Evolutionary conservation across 352 stramenopile genomes (phyloP), one percentile per base, ranked within the genome.

Genomic region (Pythium chondricola): DNA sequence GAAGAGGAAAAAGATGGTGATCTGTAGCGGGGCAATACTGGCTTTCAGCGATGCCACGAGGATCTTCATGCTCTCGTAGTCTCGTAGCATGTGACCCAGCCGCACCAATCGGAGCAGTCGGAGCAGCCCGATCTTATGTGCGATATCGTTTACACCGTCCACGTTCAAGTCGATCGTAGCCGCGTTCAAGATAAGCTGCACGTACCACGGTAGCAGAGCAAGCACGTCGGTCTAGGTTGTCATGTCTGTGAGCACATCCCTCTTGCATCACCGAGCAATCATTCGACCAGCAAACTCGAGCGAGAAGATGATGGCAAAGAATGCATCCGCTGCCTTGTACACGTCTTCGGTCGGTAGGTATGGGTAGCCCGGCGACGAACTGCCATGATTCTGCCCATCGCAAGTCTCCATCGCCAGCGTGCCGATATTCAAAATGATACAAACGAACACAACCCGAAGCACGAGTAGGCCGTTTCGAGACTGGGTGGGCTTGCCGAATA

Each of bases 1-100:
- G 31, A 85, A 75, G 1, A 91, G 60, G 49, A 91, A 91, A 52
- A 88, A 91, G 22, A 88, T 51, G 3, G 69, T 87, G 48, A 86
- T 76, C 6, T 57, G 52, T 13, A 91, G 57, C 16, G 78, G 71
- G 4, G 63, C 68, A 14, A 88, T 52, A 16, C 79, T 87, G 13
- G 65, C 61, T 48, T 74, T 76, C 43, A 84, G 62, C 4, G 76
- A 73, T 18, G 65, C 31, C 32, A 70, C 69, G 17, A 91, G 58
- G 11, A 91, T 76, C 48, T 80, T 73, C 31, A 65, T 72, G 42
- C 74, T 65, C 32, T 85, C 75, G 31, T 77, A 75, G 24, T 79
- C 38, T 16, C 73, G 61, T 48, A 91, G 46, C 7, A 87, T 83
- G 20, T 66, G 44, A 2, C 44, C 71, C 17, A 91, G 55, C 0